Evolutionary conservation across 2,329 filamentous ascomycete genomes (phyloP).

Genomic region (Botrytis hyacinthi): DNA sequence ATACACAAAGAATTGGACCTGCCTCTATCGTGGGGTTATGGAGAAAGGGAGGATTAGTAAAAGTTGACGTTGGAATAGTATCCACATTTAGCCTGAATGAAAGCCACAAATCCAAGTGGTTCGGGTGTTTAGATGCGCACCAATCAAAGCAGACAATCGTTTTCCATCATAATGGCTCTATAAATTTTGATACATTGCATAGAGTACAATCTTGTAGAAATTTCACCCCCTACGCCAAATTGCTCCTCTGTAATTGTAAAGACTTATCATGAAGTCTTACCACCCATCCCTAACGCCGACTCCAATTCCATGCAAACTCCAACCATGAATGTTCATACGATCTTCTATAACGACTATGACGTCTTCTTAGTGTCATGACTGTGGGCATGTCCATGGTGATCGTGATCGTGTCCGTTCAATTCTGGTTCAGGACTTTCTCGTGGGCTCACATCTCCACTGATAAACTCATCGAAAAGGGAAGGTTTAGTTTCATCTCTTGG

Average conservation of each 20-base stretch:
- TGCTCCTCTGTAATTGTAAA: conserved; percentile 3
- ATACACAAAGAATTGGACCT: conserved; percentile 1
- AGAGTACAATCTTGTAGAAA: conserved; percentile 7
- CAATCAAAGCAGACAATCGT: conserved; percentile 25
- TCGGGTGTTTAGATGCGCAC: conserved; percentile 25
- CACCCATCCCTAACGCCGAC: conserved; percentile 21
- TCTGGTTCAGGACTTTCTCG: conserved; percentile 60
- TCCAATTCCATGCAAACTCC: conserved; percentile 21
- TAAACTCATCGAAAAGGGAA: conserved; percentile 76
- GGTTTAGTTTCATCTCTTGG: conserved; percentile 58
- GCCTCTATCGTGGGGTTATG: conserved; percentile 20
- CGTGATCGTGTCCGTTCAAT: conserved; percentile 46
- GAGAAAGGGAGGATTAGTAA: conserved; percentile 17
- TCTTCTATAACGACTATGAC: conserved; percentile 34
- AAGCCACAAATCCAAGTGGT: background rate
- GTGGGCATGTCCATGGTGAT: conserved; percentile 46
- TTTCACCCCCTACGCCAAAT: conserved; percentile 14
- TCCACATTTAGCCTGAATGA: conserved; percentile 23
- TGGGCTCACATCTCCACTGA: conserved; percentile 60
- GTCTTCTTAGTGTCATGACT: conserved; percentile 33
- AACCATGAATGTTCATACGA: conserved; percentile 25
- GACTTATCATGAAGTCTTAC: background rate
- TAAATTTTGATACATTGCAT: conserved; percentile 18
- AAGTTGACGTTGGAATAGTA: conserved; percentile 16
- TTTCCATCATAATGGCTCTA: background rate